Percentiles rank a stretch among this genome's conserved stretches.
Conservation (phyloP, 495 filamentous ascomycete species). For the Neurospora sp. region DNA sequence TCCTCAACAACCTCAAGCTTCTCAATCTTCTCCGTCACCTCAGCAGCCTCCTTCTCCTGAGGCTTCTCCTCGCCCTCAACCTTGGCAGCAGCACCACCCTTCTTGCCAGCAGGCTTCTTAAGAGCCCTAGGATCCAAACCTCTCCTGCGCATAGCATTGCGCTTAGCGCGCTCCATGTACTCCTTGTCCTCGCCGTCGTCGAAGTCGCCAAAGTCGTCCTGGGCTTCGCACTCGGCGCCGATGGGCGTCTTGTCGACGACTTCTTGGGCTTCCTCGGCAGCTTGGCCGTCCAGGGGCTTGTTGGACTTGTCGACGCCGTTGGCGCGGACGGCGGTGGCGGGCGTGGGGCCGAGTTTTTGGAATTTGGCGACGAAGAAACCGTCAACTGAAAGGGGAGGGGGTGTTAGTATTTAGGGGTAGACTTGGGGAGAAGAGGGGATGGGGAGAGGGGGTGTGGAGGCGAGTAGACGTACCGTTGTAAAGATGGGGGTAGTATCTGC, state of each 20-base stretch:
- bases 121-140: conserved; percentile 43
- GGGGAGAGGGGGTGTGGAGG: background rate
- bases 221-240: conserved; percentile 30
- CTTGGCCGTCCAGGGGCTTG: conserved; percentile 8
- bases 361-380: conserved; percentile 98
- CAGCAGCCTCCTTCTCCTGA: background rate
- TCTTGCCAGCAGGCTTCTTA: conserved; percentile 19
- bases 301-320: conserved; percentile 25
- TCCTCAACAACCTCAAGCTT: conserved; percentile 17
- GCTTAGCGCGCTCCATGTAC: conserved; percentile 64
- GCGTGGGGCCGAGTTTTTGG: conserved; percentile 77
- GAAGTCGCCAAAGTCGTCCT: conserved; percentile 65
- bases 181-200: conserved; percentile 75
- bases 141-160: conserved; percentile 44
- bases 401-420: background rate
- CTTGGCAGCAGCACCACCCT: background rate
- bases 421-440: background rate
- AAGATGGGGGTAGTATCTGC: conserved; percentile 85
- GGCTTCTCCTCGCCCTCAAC: conserved; percentile 3
- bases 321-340: conserved; percentile 40
- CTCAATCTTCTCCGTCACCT: conserved; percentile 13
- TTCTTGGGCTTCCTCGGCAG: conserved; percentile 22
- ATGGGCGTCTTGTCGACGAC: conserved; percentile 42
- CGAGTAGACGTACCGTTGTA: conserved; percentile 47
- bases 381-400: conserved; percentile 45